Evolutionary conservation across 2,329 filamentous ascomycete species (phyloP), one percentile per base, ranked within the genome.

Genomic region (Aspergillus sclerotialis): DNA sequence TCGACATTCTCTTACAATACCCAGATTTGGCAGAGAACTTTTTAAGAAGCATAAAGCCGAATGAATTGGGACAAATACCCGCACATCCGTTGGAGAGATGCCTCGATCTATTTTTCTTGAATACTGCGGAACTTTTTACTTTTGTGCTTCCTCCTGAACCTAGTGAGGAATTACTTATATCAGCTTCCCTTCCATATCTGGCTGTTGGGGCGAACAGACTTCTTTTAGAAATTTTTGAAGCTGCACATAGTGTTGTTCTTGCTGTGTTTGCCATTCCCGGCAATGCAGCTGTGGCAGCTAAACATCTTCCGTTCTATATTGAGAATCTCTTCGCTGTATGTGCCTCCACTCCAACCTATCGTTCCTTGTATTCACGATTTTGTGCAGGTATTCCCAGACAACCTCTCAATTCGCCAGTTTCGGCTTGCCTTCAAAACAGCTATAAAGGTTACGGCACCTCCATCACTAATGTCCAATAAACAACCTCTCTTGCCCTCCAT

Each of bases 61-160:
- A 61, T 27, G 65, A 73, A 38, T 56, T 72, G 12, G 71, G 74
- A 26, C 61, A 68, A 25, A 76, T 83, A 19, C 75, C 82, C 0
- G 61, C 65, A 5, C 75, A 82, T 43, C 78, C 82, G 4, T 66
- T 87, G 2, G 76, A 86, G 46, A 73, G 83, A 37, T 81, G 75
- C 12, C 67, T 90, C n/a, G 84, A 92, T 53, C 73, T 94, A 11
- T 94, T 86, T 65, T 94, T 93, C 61, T 74, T 95, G 42, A 92
- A 93, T 53, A 76, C 82, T 0, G 81, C 84, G 2, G 89, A 94
- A 56, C 85, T 94, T 56, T 79, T 94, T 40, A 80, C 86, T 0
- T 68, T 88, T 7, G 66, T 77, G 3, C 62, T 94, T 2, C 68
- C 84, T 0, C 72, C 82, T 0, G 64, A 72, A 3, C 72, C 76